Evolutionary conservation across 805 yeast genomes (phyloP), one percentile per base, ranked within the genome.

Genomic region (Suhomyces emberorum): DNA sequence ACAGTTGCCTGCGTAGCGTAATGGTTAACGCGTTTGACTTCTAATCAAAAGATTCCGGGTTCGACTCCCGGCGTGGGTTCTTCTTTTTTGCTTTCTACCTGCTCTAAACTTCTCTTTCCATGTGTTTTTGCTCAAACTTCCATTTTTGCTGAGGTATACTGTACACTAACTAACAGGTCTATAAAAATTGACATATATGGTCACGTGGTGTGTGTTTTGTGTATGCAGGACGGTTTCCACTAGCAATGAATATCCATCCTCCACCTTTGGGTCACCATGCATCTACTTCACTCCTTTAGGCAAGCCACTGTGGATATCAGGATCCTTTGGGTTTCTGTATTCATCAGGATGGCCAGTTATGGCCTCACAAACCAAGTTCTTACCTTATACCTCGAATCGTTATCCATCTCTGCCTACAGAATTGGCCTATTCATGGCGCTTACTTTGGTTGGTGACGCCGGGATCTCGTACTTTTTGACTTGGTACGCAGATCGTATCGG

Each of bases 391-490:
- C 66, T 88, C 28, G 74, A 71, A 32, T 67, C 71, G 4, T 55
- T 83, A 7, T 72, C 69, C 3, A 69, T 83, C 29, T 49, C 74
- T 0, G 86, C 83, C 41, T 52, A 74, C 2, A 54, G 64, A 22
- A 81, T 86, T 35, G 96, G 96, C 4, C 42, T 77, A 28, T 88
- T 88, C 55, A 87, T 88, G 95, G 75, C 95, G 1, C 61, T 81
- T 37, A 87, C 95, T 0, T 63, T 88, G 49, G 56, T 81, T 3
- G 96, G 96, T 1, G 96, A 88, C 53, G 85, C 88, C 0, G 32
- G 73, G 1, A 67, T 88, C 14, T 83, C 95, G 4, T 81, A 81
- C 51, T 36, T 72, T 20, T 63, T 88, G 31, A 84, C 95, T 0
- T 83, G 88, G 83, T 70, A 81, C 51, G 87, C 95, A 1, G 89